phyloP scores from a whole-genome alignment of 2,329 filamentous ascomycete species.

The Xylaria sp. region DNA sequence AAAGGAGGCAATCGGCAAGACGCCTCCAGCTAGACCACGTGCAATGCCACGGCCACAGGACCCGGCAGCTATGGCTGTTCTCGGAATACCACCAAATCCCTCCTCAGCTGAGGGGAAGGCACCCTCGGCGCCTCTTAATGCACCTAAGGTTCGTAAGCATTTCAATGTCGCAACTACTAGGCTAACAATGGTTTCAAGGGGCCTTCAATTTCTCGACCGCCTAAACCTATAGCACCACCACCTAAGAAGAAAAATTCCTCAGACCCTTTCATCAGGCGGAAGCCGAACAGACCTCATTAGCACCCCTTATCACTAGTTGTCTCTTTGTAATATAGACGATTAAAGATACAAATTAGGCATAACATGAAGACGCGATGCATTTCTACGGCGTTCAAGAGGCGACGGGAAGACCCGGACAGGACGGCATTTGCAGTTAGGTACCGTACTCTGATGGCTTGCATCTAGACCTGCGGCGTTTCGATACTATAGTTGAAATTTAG shows the following conservation, averaged over 20 bases:
- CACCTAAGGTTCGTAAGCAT: conserved; percentile 21
- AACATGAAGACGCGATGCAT: conserved; percentile 9
- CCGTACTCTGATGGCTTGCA: background rate
- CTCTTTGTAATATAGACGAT: conserved; percentile 11
- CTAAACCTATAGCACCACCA: conserved; percentile 24
- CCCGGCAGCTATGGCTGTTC: conserved; percentile 40
- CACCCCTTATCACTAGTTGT: background rate
- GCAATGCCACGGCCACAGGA: conserved; percentile 38
- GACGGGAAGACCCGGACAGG: background rate
- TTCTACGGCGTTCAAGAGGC: conserved; percentile 18
- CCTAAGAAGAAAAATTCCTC: conserved; percentile 24
- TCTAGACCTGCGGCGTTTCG: conserved; percentile 6
- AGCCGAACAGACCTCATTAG: conserved; percentile 36
- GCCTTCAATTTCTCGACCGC: conserved; percentile 29
- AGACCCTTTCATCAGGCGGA: conserved; percentile 39
- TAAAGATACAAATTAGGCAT: background rate
- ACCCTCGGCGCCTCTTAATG: conserved; percentile 17
- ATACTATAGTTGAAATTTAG: background rate
- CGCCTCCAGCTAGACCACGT: conserved; percentile 36
- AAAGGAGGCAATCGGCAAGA: conserved; percentile 29
- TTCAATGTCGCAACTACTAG: background rate
- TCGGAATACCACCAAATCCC: conserved; percentile 32
- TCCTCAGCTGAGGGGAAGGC: conserved; percentile 16
- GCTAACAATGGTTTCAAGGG: conserved; percentile 32
- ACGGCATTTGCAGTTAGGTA: background rate